Evolutionary conservation across 495 filamentous ascomycete species (phyloP).

Genomic region (Extremus antarcticus): DNA sequence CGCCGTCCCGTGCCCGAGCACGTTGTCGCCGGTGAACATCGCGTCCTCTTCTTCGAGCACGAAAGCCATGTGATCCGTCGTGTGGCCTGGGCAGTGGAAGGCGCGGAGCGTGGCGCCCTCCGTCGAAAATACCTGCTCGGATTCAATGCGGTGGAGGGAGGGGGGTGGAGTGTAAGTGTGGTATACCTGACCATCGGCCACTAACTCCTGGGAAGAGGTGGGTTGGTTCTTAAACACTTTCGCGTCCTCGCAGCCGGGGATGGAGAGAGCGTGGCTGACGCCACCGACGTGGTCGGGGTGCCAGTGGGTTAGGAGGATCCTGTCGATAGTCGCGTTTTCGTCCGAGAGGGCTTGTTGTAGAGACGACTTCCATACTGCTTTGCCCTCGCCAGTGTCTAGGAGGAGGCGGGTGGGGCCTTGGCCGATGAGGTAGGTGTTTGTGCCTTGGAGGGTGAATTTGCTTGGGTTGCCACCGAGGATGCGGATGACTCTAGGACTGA

Average conservation of each 20-base stretch:
- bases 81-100: constrained; percentile 73
- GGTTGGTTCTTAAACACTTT: constrained; percentile 43
- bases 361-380: constrained; percentile 40
- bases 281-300: constrained; percentile 79
- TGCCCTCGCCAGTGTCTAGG: constrained; percentile 33
- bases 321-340: constrained; percentile 54
- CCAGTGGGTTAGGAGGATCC: constrained; percentile 76
- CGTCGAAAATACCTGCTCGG: constrained; percentile 63
- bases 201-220: constrained; percentile 18
- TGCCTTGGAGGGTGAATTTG: constrained; percentile 36
- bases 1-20: constrained; percentile 85
- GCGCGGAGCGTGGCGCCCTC: constrained; percentile 70
- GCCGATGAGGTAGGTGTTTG: constrained; percentile 36
- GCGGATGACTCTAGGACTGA: constrained; percentile 29
- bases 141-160: constrained; percentile 29
- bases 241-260: constrained; percentile 36
- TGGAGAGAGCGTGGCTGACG: constrained; percentile 49
- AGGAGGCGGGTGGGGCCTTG: constrained; percentile 25
- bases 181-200: not conserved
- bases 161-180: not conserved
- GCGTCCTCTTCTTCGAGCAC: constrained; percentile 59
- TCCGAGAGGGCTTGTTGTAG: constrained; percentile 51
- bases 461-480: constrained; percentile 34
- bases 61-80: constrained; percentile 67
- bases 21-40: constrained; percentile 90